These are phyloP conservation scores for Fusarium sp. DNA, from an alignment of 2,329 filamentous ascomycete genomes.

Conservation along the genomic window DNA sequence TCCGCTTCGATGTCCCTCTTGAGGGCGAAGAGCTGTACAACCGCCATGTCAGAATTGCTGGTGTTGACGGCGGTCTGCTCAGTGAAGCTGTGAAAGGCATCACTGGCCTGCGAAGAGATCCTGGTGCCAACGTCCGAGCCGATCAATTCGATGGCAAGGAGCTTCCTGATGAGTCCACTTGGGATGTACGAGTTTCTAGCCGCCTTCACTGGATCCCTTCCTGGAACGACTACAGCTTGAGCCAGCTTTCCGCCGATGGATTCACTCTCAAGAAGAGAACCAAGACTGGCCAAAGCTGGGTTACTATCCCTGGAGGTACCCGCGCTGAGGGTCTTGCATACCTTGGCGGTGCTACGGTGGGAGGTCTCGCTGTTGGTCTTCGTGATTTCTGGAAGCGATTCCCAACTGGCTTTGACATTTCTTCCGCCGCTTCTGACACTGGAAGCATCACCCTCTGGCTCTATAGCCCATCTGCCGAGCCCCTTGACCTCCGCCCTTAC, in stretches of 20 bases:
- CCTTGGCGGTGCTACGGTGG: slow-evolving; percentile 68
- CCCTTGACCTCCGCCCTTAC: slow-evolving; percentile 70
- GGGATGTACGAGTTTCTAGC: slow-evolving; percentile 63
- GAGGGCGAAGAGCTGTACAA: slow-evolving; percentile 68
- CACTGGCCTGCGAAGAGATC: slow-evolving; percentile 70
- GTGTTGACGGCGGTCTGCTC: slow-evolving; percentile 68
- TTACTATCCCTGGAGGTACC: slow-evolving; percentile 70
- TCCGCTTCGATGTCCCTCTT: slow-evolving; percentile 70
- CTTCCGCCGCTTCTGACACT: slow-evolving; percentile 63
- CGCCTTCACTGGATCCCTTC: slow-evolving; percentile 69
- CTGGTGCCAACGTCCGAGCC: slow-evolving; percentile 63
- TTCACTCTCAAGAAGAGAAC: slow-evolving; percentile 74
- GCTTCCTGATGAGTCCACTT: slow-evolving; percentile 61
- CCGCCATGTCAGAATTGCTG: slow-evolving; percentile 71
- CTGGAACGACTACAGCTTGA: slow-evolving; percentile 72
- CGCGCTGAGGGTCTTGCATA: slow-evolving; percentile 71
- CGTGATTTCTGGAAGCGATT: slow-evolving; percentile 76
- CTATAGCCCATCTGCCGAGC: slow-evolving; percentile 69
- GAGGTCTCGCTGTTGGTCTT: slow-evolving; percentile 72
- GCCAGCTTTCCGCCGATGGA: slow-evolving; percentile 72
- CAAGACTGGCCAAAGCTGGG: slow-evolving; percentile 69
- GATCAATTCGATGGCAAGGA: slow-evolving; percentile 66
- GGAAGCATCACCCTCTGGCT: slow-evolving; percentile 73
- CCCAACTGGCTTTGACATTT: slow-evolving; percentile 71
- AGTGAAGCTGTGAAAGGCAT: slow-evolving; percentile 73